Evolutionary conservation across 2,329 filamentous ascomycete species (phyloP).

Genomic region (Aspergillus pseudoviridinutans): DNA sequence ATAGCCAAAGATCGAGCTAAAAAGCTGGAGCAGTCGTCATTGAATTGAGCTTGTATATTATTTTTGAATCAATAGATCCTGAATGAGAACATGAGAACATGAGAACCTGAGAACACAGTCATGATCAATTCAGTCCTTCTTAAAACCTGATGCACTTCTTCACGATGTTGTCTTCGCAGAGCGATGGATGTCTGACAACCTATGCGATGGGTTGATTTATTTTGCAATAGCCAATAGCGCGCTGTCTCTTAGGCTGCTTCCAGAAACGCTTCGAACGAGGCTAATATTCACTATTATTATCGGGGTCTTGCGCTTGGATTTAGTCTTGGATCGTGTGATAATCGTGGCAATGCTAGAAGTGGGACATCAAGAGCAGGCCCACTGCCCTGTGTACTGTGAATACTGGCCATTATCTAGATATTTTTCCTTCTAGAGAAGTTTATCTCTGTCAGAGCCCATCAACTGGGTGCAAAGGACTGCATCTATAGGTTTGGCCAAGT

Average conservation of each 20-base stretch:
- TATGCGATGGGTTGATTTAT: background rate
- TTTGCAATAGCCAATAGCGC: background rate
- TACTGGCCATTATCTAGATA: too few species aligned
- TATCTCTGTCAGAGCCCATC: background rate
- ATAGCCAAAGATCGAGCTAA: constrained; percentile 76
- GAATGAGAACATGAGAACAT: background rate
- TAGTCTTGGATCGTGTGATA: background rate
- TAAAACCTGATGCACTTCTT: background rate
- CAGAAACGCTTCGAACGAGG: background rate
- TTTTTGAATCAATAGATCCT: too few species aligned
- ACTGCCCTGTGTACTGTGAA: too few species aligned
- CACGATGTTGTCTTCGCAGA: background rate
- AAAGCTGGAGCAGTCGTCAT: constrained; percentile 49
- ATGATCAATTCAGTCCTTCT: background rate
- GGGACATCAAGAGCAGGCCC: background rate
- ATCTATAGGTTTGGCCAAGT: background rate
- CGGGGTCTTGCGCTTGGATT: too few species aligned
- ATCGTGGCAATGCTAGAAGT: background rate
- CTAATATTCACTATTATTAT: background rate
- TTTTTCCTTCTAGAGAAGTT: too few species aligned
- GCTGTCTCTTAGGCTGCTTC: background rate
- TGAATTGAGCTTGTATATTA: constrained; percentile 4
- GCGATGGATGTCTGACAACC: background rate
- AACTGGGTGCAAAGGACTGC: background rate
- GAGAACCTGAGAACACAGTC: background rate